phyloP scores from a whole-genome alignment of 345 rosid genomes.

The Balakata baccata region DNA sequence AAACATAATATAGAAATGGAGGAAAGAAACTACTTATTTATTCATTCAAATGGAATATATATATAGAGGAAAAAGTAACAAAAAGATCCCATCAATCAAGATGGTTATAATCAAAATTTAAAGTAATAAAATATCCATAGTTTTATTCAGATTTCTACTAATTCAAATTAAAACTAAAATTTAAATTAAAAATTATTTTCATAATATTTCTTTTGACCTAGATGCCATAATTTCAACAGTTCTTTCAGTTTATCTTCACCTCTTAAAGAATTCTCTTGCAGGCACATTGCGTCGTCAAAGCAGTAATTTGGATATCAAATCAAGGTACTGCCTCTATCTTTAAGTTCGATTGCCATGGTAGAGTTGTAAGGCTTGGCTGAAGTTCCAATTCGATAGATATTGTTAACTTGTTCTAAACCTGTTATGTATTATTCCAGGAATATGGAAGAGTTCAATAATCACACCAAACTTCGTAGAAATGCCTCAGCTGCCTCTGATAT shows the following conservation, averaged over 20 bases:
- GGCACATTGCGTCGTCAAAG: slow-evolving; percentile 50
- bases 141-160: no score
- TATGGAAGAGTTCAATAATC: slow-evolving; percentile 43
- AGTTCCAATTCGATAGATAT: neutral
- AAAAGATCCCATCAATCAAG: no score
- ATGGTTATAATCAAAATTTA: no score
- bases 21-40: no score
- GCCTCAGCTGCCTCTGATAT: slow-evolving; percentile 66
- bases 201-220: no score
- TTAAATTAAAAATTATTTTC: no score
- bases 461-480: slow-evolving; percentile 58
- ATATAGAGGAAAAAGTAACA: no score
- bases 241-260: slow-evolving; percentile 12
- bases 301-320: slow-evolving; percentile 52
- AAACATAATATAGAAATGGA: no score
- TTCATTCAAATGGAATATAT: no score
- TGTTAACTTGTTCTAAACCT: slow-evolving; percentile 10
- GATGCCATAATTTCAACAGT: no score
- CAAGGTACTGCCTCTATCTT: slow-evolving; percentile 42
- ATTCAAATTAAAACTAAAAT: no score
- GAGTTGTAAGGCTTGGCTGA: neutral
- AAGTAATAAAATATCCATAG: no score
- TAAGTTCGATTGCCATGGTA: neutral
- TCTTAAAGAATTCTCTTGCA: slow-evolving; percentile 31
- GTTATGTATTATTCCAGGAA: slow-evolving; percentile 36